Evolutionary conservation across 352 stramenopile genomes (phyloP).

Genomic region (Phytophthora cryptogea): DNA sequence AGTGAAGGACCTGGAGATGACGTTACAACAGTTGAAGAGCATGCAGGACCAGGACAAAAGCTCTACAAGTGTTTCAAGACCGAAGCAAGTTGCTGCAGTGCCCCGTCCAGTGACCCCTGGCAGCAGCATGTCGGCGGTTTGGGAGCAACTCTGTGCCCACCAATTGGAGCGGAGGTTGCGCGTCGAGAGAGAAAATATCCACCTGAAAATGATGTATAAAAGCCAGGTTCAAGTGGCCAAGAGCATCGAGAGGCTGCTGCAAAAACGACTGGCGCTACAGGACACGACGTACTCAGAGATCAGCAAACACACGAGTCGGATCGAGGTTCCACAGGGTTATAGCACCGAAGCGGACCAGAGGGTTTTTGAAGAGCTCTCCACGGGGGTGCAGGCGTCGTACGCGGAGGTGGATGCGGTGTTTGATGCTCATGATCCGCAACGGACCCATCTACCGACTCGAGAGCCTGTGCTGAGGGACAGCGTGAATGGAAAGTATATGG

Average conservation of each 20-base stretch:
- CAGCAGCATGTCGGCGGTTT: constrained; percentile 28
- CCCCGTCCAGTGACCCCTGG: constrained; percentile 1
- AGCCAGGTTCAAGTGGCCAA: constrained; percentile 35
- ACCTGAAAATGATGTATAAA: constrained; percentile 45
- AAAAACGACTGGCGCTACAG: constrained; percentile 25
- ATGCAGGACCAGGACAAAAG: constrained; percentile 10
- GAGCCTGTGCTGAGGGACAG: constrained; percentile 38
- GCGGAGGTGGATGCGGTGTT: constrained; percentile 40
- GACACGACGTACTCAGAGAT: constrained; percentile 29
- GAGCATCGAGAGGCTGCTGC: constrained; percentile 33
- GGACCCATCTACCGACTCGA: constrained; percentile 27
- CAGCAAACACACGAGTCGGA: constrained; percentile 29
- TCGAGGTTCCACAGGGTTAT: constrained; percentile 27
- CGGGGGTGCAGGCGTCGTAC: constrained; percentile 30
- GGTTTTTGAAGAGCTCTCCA: constrained; percentile 37
- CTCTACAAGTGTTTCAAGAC: constrained; percentile 15
- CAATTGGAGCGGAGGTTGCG: constrained; percentile 30
- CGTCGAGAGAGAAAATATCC: constrained; percentile 40
- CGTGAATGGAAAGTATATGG: constrained; percentile 48
- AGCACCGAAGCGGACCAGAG: constrained; percentile 15
- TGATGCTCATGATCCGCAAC: constrained; percentile 17
- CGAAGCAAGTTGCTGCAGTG: constrained; percentile 1
- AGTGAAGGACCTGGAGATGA: constrained; percentile 37
- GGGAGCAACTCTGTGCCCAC: constrained; percentile 36
- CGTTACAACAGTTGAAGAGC: constrained; percentile 28